phyloP scores from a whole-genome alignment of 1,284 basidiomycete genomes.

The Trichosporon asahii region DNA sequence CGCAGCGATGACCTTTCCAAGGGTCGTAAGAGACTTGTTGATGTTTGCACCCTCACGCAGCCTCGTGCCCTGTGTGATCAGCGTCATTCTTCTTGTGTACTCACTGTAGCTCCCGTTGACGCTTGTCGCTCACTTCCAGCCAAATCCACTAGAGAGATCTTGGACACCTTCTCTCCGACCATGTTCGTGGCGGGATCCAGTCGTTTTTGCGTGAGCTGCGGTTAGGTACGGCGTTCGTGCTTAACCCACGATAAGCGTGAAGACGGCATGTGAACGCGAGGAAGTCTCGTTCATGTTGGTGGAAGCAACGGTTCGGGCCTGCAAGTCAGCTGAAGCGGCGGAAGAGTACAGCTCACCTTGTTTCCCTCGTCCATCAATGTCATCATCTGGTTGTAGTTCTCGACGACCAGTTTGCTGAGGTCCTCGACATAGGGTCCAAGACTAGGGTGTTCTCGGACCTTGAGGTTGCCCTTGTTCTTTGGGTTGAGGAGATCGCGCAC shows the following conservation, averaged over 20 bases:
- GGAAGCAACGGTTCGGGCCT: slow-evolving; percentile 89
- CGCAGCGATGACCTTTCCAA: slow-evolving; percentile 94
- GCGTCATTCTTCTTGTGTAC: not conserved
- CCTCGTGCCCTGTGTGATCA: slow-evolving; percentile 61
- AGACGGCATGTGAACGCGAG: slow-evolving; percentile 95
- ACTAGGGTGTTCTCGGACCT: slow-evolving; percentile 93
- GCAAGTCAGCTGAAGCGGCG: slow-evolving; percentile 3
- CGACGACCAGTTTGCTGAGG: slow-evolving; percentile 87
- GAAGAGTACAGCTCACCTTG: slow-evolving; percentile 57
- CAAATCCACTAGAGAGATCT: slow-evolving; percentile 89
- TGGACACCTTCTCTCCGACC: slow-evolving; percentile 92
- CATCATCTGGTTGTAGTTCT: slow-evolving; percentile 92
- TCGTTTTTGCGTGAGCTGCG: slow-evolving; percentile 74
- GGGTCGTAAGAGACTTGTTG: slow-evolving; percentile 94
- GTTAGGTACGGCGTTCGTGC: slow-evolving; percentile 13
- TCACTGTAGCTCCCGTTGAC: slow-evolving; percentile 83
- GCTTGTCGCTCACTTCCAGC: slow-evolving; percentile 97
- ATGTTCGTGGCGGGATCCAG: slow-evolving; percentile 77
- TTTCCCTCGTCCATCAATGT: slow-evolving; percentile 99
- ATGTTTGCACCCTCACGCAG: slow-evolving; percentile 96
- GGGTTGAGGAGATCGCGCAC: slow-evolving; percentile 93
- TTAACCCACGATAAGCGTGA: slow-evolving; percentile 68
- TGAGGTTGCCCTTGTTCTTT: slow-evolving; percentile 87
- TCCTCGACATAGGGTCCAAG: slow-evolving; percentile 96
- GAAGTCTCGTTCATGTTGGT: slow-evolving; percentile 99